These are phyloP conservation scores for Exophiala sp. DNA, from an alignment of 2,329 filamentous ascomycete genomes.

Conservation along the genomic window DNA sequence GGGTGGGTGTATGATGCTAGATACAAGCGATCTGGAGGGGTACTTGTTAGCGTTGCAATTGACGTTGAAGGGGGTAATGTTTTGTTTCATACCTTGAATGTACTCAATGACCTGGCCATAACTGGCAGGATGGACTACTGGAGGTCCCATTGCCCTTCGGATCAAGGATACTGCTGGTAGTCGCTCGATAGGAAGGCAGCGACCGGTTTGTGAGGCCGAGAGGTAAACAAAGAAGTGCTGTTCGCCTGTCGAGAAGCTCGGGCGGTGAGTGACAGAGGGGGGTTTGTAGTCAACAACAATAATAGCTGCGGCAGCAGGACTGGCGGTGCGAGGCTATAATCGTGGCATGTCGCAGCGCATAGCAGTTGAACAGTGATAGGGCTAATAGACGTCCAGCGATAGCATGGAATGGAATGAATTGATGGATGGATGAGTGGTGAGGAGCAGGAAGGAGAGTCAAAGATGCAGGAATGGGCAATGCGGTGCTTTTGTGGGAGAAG, in stretches of 20 bases:
- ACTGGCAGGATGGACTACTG: slow-evolving; percentile 48
- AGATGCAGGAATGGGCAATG: not conserved
- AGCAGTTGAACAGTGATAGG: slow-evolving; percentile 3
- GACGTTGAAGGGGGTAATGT: slow-evolving; percentile 33
- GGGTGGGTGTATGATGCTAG: slow-evolving; percentile 83
- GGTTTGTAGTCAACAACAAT: slow-evolving; percentile 8
- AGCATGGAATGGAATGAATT: slow-evolving; percentile 3
- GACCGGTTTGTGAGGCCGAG: not conserved
- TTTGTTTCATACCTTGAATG: slow-evolving; percentile 64
- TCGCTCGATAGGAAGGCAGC: not conserved
- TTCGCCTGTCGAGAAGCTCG: slow-evolving; percentile 1
- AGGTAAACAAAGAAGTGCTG: not conserved
- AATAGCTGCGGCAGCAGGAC: slow-evolving; percentile 4
- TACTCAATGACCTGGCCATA: slow-evolving; percentile 92
- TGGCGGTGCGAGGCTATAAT: slow-evolving; percentile 4
- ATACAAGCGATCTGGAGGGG: slow-evolving; percentile 75
- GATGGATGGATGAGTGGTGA: not conserved
- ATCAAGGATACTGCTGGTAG: slow-evolving; percentile 11
- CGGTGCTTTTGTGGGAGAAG: not conserved
- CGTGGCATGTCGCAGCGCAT: slow-evolving; percentile 16
- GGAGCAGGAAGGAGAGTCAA: not conserved
- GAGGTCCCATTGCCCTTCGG: slow-evolving; percentile 25
- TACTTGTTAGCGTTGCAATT: slow-evolving; percentile 17
- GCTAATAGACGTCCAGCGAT: not conserved
- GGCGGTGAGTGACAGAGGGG: not conserved